A percentile compares a stretch with the other conserved stretches of the same genome.
phyloP scores from a whole-genome alignment of 352 stramenopile genomes.

The Blastocystis sp. region DNA sequence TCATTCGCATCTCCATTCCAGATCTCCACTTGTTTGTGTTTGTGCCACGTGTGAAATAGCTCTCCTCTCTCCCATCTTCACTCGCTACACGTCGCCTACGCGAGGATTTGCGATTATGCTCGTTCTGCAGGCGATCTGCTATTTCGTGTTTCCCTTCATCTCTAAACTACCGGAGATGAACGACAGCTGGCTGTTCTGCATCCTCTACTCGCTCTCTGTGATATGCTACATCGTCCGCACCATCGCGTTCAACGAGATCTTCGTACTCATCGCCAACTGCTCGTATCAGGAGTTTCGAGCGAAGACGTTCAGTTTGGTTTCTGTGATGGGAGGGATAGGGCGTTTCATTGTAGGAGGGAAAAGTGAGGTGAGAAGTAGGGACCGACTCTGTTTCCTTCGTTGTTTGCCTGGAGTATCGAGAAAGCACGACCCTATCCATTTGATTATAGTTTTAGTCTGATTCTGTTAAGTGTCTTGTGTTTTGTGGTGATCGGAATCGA shows the following conservation, averaged over 20 bases:
- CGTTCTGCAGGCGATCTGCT: background rate
- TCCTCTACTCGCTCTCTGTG: background rate
- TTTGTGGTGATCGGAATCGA: too few species aligned
- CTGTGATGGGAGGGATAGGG: background rate
- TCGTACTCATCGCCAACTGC: background rate
- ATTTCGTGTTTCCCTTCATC: background rate
- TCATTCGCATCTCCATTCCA: conserved; percentile 15
- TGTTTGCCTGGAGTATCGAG: background rate
- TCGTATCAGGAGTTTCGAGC: background rate
- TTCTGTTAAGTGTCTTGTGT: too few species aligned
- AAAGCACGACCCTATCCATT: too few species aligned
- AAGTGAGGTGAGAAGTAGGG: background rate
- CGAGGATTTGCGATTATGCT: background rate
- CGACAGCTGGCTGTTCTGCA: background rate
- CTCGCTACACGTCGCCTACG: background rate
- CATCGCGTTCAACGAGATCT: background rate
- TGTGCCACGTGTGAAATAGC: background rate
- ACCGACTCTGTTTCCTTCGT: background rate
- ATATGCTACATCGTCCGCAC: background rate
- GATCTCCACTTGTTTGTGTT: background rate
- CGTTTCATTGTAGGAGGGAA: conserved; percentile 5
- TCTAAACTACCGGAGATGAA: background rate
- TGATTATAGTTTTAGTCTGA: too few species aligned
- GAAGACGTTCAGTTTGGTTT: background rate
- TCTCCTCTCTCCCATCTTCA: background rate